Percentiles rank a stretch among this genome's conserved stretches.
These are phyloP conservation scores for Parsonsia alboflavescens DNA, from an alignment of 257 asterid genomes.

Conservation along the genomic window DNA sequence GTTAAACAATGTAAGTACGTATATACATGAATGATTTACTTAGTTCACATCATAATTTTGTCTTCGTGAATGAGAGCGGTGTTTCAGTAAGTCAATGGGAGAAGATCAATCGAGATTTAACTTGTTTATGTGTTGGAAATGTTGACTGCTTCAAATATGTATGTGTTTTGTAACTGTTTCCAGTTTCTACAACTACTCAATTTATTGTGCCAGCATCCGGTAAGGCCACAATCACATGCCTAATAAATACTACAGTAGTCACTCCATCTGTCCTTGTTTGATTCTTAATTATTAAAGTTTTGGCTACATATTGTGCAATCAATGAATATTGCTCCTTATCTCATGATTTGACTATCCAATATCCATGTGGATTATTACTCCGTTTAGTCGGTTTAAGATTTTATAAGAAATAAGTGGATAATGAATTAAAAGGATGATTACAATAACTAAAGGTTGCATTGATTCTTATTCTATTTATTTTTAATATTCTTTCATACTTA, in stretches of 20 bases:
- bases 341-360: slow-evolving; percentile 7
- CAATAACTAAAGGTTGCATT: too few species aligned
- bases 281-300: background rate
- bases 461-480: too few species aligned
- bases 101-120: background rate
- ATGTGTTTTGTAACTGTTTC: background rate
- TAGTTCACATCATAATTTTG: background rate
- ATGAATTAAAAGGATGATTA: too few species aligned
- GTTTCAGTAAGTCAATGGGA: too few species aligned
- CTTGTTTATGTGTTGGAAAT: background rate
- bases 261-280: background rate
- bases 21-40: background rate
- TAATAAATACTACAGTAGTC: slow-evolving; percentile 4
- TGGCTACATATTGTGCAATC: background rate
- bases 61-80: too few species aligned
- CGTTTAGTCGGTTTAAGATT: too few species aligned
- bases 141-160: background rate
- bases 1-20: too few species aligned
- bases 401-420: too few species aligned
- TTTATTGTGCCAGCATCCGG: slow-evolving; percentile 6
- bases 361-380: too few species aligned
- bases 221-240: slow-evolving; percentile 14
- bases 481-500: too few species aligned
- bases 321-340: background rate
- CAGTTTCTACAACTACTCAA: background rate